Evolutionary conservation across 495 filamentous ascomycete species (phyloP).

Genomic region (Bacidia rubella): DNA sequence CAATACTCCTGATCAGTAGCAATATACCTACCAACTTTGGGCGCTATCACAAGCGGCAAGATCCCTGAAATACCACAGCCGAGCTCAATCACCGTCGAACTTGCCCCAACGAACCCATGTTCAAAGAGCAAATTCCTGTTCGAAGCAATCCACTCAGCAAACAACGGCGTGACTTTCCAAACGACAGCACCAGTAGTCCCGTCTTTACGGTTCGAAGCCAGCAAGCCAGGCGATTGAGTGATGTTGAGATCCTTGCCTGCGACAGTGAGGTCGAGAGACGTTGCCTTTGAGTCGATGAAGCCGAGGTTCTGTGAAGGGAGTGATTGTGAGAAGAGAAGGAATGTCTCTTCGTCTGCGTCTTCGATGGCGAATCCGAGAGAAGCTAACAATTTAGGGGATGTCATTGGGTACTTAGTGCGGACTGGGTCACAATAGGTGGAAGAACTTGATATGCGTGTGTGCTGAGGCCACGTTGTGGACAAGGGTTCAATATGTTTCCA

Average conservation of each 20-base stretch:
- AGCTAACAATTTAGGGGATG: constrained; percentile 13
- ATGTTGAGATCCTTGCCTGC: constrained; percentile 59
- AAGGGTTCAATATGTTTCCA: too few relatives aligned
- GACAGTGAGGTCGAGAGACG: constrained; percentile 53
- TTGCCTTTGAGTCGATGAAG: constrained; percentile 60
- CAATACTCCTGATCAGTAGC: constrained; percentile 88
- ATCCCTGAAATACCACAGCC: constrained; percentile 78
- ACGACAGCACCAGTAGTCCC: constrained; percentile 90
- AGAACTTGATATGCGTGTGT: too few relatives aligned
- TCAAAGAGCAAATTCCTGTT: constrained; percentile 51
- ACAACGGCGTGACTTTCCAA: constrained; percentile 83
- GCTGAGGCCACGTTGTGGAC: too few relatives aligned
- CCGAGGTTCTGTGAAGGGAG: constrained; percentile 70
- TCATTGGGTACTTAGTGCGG: too few relatives aligned
- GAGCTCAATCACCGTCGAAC: constrained; percentile 60
- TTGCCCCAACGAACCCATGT: constrained; percentile 35
- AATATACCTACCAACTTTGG: constrained; percentile 49
- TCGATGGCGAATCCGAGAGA: constrained; percentile 30
- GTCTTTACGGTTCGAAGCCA: constrained; percentile 60
- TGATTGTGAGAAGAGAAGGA: constrained; percentile 65
- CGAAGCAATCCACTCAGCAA: constrained; percentile 67
- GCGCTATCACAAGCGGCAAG: constrained; percentile 50
- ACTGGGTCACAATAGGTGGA: too few relatives aligned
- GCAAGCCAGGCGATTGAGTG: constrained; percentile 70
- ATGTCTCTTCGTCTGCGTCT: constrained; percentile 66